These are phyloP conservation scores for Leccinum variicolor DNA, from an alignment of 768 basidiomycete species.

Conservation along the genomic window DNA sequence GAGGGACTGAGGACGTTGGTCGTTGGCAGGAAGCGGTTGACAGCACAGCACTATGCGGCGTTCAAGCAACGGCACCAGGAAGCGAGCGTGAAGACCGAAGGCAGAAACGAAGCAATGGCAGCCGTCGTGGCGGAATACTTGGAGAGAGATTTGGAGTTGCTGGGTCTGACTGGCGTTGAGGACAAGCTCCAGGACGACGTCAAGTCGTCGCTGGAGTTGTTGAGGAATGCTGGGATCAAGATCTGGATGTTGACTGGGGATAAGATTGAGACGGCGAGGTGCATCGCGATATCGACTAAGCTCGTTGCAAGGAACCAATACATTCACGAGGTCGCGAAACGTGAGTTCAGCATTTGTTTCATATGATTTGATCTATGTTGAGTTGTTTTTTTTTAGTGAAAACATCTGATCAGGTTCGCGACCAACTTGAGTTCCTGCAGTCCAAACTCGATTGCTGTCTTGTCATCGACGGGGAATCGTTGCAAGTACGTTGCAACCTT, in stretches of 20 bases:
- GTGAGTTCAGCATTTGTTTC: conserved; percentile 38
- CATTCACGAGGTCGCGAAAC: conserved; percentile 92
- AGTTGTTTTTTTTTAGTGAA: conserved; percentile 55
- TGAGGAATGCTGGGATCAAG: conserved; percentile 95
- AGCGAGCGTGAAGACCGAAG: conserved; percentile 77
- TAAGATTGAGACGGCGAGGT: conserved; percentile 98
- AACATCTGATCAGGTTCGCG: conserved; percentile 75
- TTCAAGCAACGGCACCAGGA: conserved; percentile 72
- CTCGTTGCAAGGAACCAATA: conserved; percentile 95
- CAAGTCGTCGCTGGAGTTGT: conserved; percentile 84
- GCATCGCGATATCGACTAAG: conserved; percentile 97
- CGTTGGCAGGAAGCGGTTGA: conserved; percentile 78
- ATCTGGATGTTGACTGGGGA: conserved; percentile 99
- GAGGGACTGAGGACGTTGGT: conserved; percentile 95
- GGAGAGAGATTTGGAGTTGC: conserved; percentile 86
- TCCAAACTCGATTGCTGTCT: conserved; percentile 96
- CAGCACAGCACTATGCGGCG: conserved; percentile 61
- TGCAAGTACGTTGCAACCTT: conserved; percentile 59
- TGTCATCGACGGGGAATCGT: conserved; percentile 95
- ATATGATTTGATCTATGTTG: neutral
- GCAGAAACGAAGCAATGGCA: conserved; percentile 78
- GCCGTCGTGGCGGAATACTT: conserved; percentile 70
- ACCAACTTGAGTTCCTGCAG: conserved; percentile 90
- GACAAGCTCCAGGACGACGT: conserved; percentile 99
- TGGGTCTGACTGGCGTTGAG: conserved; percentile 97